These are phyloP conservation scores for Naganishia vishniacii DNA, from an alignment of 768 basidiomycete genomes.

Conservation along the genomic window DNA sequence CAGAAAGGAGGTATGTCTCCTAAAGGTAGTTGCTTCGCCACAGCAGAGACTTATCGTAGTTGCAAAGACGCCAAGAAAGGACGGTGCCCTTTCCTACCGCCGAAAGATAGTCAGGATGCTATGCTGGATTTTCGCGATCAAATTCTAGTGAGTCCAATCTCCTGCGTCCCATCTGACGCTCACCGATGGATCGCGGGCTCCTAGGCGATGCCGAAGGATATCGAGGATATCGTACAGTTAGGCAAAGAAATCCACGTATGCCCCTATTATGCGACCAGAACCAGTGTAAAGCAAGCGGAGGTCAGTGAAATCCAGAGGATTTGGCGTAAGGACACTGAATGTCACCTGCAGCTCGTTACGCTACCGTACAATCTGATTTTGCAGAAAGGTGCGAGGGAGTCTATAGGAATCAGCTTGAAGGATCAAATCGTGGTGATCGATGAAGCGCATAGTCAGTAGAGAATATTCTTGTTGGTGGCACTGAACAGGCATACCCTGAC, in stretches of 20 bases:
- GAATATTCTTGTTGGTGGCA: background rate
- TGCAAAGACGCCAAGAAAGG: slow-evolving; percentile 52
- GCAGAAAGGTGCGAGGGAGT: slow-evolving; percentile 73
- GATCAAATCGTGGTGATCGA: slow-evolving; percentile 86
- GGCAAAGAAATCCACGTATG: slow-evolving; percentile 69
- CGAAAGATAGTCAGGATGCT: slow-evolving; percentile 60
- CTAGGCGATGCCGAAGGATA: slow-evolving; percentile 83
- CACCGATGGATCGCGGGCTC: background rate
- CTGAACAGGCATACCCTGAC: background rate
- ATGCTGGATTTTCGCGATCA: slow-evolving; percentile 83
- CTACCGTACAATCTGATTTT: slow-evolving; percentile 90
- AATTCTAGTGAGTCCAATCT: slow-evolving; percentile 63
- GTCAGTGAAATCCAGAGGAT: slow-evolving; percentile 50
- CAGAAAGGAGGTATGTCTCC: slow-evolving; percentile 57
- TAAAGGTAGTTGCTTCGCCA: background rate
- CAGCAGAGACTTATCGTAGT: background rate
- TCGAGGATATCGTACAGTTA: slow-evolving; percentile 76
- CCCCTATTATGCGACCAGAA: slow-evolving; percentile 86
- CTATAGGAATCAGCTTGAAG: slow-evolving; percentile 75
- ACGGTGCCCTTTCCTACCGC: slow-evolving; percentile 72
- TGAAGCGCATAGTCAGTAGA: slow-evolving; percentile 88
- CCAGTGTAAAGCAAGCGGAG: slow-evolving; percentile 85
- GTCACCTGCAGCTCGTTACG: slow-evolving; percentile 63
- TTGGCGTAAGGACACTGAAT: background rate
- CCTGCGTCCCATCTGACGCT: slow-evolving; percentile 3